These are phyloP conservation scores for Pyronema domesticum DNA, from an alignment of 495 filamentous ascomycete species.

Conservation along the genomic window DNA sequence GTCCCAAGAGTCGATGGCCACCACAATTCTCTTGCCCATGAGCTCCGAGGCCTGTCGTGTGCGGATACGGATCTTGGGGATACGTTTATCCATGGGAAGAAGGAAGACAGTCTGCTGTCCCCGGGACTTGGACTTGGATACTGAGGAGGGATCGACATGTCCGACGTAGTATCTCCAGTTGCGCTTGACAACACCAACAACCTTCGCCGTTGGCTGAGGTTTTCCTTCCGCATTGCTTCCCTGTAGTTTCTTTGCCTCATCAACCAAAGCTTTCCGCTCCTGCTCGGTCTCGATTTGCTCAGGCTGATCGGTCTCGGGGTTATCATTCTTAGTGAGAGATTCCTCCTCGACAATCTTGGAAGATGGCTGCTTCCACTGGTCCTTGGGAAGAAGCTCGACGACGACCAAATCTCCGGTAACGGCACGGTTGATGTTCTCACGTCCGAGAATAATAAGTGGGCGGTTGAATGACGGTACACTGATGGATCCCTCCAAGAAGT, in stretches of 20 bases:
- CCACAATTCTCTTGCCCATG: constrained; percentile 79
- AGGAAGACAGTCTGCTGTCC: constrained; percentile 86
- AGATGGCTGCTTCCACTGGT: constrained; percentile 91
- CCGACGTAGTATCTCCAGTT: constrained; percentile 95
- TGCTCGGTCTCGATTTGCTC: constrained; percentile 65
- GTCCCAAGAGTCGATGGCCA: constrained; percentile 91
- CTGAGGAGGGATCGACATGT: constrained; percentile 74
- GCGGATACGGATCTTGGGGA: constrained; percentile 85
- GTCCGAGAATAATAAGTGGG: constrained; percentile 69
- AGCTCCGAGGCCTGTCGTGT: constrained; percentile 79
- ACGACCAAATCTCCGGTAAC: constrained; percentile 84
- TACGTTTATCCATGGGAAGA: constrained; percentile 89
- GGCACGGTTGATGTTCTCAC: constrained; percentile 89
- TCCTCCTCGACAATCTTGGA: constrained; percentile 94
- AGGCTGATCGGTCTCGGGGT: constrained; percentile 53
- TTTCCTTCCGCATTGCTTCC: constrained; percentile 57
- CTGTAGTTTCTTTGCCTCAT: constrained; percentile 76
- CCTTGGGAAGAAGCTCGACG: constrained; percentile 75
- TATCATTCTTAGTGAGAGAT: constrained; percentile 78
- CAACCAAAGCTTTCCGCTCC: constrained; percentile 68
- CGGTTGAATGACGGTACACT: constrained; percentile 80
- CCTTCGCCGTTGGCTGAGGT: constrained; percentile 76
- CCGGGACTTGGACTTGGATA: constrained; percentile 51
- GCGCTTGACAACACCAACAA: constrained; percentile 81
- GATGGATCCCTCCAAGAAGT: constrained; percentile 85